Conservation (phyloP, 179 eudicot species). For the Actinidia arguta region DNA sequence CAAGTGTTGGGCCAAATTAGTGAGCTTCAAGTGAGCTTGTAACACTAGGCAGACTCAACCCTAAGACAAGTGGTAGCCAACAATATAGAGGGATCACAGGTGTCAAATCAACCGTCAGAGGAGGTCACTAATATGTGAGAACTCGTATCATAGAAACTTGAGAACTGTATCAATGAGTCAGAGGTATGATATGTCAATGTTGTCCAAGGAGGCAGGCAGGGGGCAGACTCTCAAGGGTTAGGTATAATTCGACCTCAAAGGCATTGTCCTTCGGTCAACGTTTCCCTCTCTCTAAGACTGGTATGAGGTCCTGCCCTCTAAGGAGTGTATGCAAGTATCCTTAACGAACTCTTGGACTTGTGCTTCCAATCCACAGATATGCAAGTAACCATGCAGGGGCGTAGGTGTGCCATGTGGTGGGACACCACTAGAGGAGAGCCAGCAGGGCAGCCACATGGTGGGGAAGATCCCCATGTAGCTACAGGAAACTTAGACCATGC, state of each 20-base stretch:
- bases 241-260: neutral
- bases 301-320: neutral
- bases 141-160: neutral
- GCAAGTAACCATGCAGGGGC: neutral
- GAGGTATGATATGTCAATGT: neutral
- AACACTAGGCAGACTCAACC: too few relatives aligned
- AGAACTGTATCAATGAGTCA: neutral
- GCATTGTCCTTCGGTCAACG: neutral
- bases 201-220: too few relatives aligned
- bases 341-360: neutral
- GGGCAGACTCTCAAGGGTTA: neutral
- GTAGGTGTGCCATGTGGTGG: neutral
- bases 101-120: neutral
- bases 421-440: neutral
- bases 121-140: neutral
- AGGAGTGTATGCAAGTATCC: neutral
- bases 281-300: neutral
- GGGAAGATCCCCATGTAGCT: neutral
- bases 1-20: too few relatives aligned
- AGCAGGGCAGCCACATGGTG: neutral
- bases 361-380: neutral
- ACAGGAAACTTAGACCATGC: neutral
- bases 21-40: too few relatives aligned
- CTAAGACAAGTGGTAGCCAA: neutral
- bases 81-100: neutral